phyloP scores from a whole-genome alignment of 164 flowering plant genomes.

The Stephania cephalantha region DNA sequence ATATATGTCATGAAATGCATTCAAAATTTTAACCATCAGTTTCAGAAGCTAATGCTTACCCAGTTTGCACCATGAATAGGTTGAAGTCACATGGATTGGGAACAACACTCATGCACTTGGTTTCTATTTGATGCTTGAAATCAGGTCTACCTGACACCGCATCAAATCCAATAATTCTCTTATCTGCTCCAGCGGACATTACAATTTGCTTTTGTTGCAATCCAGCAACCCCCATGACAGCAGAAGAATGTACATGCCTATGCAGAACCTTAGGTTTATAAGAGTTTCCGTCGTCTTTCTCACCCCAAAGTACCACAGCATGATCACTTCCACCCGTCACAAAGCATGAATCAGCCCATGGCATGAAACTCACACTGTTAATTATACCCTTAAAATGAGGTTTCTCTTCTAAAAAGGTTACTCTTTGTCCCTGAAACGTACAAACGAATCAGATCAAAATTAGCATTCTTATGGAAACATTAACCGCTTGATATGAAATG shows the following conservation, averaged over 20 bases:
- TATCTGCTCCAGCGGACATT: conserved; percentile 84
- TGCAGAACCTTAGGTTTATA: conserved; percentile 83
- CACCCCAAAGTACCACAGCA: conserved; percentile 81
- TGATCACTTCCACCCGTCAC: conserved; percentile 95
- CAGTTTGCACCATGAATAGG: conserved; percentile 91
- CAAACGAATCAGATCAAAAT: conserved; percentile 7
- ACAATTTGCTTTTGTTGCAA: conserved; percentile 63
- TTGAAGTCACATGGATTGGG: conserved; percentile 93
- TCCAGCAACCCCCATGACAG: conserved; percentile 98
- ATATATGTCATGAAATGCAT: neutral
- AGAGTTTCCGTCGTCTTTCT: conserved; percentile 37
- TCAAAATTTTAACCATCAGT: neutral
- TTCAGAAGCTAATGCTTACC: conserved; percentile 31
- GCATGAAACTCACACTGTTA: conserved; percentile 73
- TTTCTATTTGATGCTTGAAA: conserved; percentile 76
- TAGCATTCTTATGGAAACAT: neutral
- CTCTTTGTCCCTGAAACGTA: conserved; percentile 44
- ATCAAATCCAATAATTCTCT: conserved; percentile 76
- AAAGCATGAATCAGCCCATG: conserved; percentile 65
- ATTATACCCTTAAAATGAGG: conserved; percentile 92
- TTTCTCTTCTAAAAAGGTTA: conserved; percentile 61
- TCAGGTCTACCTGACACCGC: conserved; percentile 45
- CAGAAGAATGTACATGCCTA: conserved; percentile 69
- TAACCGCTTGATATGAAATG: neutral
- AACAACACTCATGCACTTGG: conserved; percentile 86